A percentile compares a stretch with the other conserved stretches of the same genome.
These are phyloP conservation scores for Yarrowia phangngaensis DNA, from an alignment of 805 yeast species.

Conservation along the genomic window DNA sequence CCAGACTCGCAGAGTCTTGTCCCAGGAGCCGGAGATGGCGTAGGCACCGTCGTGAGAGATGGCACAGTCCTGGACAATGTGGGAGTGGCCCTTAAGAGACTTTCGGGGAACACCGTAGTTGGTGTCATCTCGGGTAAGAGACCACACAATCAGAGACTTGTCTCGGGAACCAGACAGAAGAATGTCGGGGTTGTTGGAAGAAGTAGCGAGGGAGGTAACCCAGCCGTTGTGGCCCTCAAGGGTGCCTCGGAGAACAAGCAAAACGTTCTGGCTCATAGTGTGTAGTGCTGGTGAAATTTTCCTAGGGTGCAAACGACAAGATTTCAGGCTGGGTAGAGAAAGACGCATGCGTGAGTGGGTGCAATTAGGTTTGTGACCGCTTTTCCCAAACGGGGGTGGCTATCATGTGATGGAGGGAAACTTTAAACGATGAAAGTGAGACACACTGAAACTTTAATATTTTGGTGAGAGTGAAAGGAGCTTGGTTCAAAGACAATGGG, in stretches of 20 bases:
- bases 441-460: too few relatives aligned
- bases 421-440: too few relatives aligned
- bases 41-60: slow-evolving; percentile 96
- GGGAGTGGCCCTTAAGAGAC: slow-evolving; percentile 97
- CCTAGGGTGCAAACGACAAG: slow-evolving; percentile 25
- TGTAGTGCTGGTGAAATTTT: slow-evolving; percentile 26
- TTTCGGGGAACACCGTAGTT: slow-evolving; percentile 97
- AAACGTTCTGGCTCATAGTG: slow-evolving; percentile 53
- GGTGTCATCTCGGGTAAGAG: slow-evolving; percentile 92
- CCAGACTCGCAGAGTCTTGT: slow-evolving; percentile 98
- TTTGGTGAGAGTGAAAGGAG: too few relatives aligned
- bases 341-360: slow-evolving; percentile 27
- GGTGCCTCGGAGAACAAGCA: slow-evolving; percentile 99
- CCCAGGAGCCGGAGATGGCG: slow-evolving; percentile 99
- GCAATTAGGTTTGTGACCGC: slow-evolving; percentile 14
- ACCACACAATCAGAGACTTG: slow-evolving; percentile 97
- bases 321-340: slow-evolving; percentile 21
- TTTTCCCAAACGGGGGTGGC: slow-evolving; percentile 1
- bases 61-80: slow-evolving; percentile 97
- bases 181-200: slow-evolving; percentile 96
- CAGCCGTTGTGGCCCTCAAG: slow-evolving; percentile 95
- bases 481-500: too few relatives aligned
- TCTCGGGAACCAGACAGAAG: slow-evolving; percentile 98
- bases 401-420: slow-evolving; percentile 15
- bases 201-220: slow-evolving; percentile 98